A percentile compares a stretch with the other conserved stretches of the same genome.
Conservation (phyloP, 2,329 filamentous ascomycete species). For the Aureobasidium sp. region DNA sequence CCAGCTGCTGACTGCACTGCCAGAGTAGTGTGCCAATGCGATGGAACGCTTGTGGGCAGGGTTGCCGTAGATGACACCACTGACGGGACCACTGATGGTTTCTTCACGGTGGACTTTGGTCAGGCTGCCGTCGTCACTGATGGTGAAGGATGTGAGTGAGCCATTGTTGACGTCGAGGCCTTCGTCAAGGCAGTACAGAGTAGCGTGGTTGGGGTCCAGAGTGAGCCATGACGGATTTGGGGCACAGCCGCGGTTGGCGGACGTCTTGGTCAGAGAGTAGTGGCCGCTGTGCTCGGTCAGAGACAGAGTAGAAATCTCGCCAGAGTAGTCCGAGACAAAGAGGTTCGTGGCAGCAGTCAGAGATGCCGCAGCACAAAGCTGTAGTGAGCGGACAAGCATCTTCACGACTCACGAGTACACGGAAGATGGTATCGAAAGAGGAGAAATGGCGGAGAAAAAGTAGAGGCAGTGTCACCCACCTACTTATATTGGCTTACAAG, state of each 20-base stretch:
- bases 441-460: not conserved
- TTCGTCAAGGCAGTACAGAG: conserved; percentile 55
- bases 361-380: conserved; percentile 9
- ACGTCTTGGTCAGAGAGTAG: conserved; percentile 36
- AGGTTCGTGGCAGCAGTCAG: conserved; percentile 27
- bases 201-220: conserved; percentile 40
- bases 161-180: conserved; percentile 41
- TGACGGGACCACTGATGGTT: conserved; percentile 33
- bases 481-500: not conserved
- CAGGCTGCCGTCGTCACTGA: conserved; percentile 32
- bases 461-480: not conserved
- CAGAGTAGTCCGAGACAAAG: conserved; percentile 37
- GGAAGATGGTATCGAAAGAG: not conserved
- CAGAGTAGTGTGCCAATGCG: conserved; percentile 35
- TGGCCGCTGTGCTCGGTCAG: conserved; percentile 23
- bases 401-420: not conserved
- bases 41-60: conserved; percentile 27
- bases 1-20: conserved; percentile 31
- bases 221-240: conserved; percentile 53
- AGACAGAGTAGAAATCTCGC: conserved; percentile 34
- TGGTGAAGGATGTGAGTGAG: conserved; percentile 35
- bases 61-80: conserved; percentile 32
- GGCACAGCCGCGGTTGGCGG: conserved; percentile 41
- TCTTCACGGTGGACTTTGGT: conserved; percentile 26
- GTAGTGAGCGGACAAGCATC: conserved; percentile 5